Percentiles rank a stretch among this genome's conserved stretches.
phyloP scores from a whole-genome alignment of 1,284 basidiomycete genomes.

The Cystobasidium sp. region DNA sequence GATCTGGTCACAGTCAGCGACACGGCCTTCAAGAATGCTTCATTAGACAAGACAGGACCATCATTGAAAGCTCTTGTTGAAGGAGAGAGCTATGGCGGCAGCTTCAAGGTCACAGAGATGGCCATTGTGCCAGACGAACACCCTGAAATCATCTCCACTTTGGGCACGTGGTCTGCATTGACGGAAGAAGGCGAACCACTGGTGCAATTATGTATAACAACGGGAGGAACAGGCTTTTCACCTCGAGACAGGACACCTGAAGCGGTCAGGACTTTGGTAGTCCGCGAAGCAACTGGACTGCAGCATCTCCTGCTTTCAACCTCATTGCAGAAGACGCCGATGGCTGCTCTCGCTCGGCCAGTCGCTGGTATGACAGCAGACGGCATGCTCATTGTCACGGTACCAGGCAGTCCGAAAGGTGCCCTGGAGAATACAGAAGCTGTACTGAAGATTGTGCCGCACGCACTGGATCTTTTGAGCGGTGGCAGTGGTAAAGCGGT shows the following conservation, averaged over 20 bases:
- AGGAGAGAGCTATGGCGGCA: slow-evolving; percentile 4
- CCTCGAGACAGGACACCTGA: slow-evolving; percentile 36
- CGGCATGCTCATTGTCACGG: slow-evolving; percentile 72
- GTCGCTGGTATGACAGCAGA: slow-evolving; percentile 70
- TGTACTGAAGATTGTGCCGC: slow-evolving; percentile 65
- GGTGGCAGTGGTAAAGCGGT: slow-evolving; percentile 70
- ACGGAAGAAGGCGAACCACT: slow-evolving; percentile 47
- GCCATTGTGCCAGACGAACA: slow-evolving; percentile 69
- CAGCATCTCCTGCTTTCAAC: slow-evolving; percentile 72
- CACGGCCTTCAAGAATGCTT: slow-evolving; percentile 44
- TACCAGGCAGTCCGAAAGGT: slow-evolving; percentile 83
- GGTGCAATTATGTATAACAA: slow-evolving; percentile 67
- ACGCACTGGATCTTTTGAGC: slow-evolving; percentile 71
- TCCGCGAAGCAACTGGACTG: slow-evolving; percentile 75
- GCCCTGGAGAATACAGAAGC: slow-evolving; percentile 75
- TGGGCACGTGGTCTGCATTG: slow-evolving; percentile 62
- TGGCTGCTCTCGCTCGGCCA: slow-evolving; percentile 79
- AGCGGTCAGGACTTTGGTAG: slow-evolving; percentile 69
- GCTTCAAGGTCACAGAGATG: slow-evolving; percentile 47
- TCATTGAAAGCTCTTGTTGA: slow-evolving; percentile 62
- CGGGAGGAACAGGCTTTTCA: slow-evolving; percentile 85
- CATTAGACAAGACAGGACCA: slow-evolving; percentile 48
- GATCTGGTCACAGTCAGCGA: slow-evolving; percentile 47
- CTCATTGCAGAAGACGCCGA: slow-evolving; percentile 73
- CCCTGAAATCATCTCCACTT: slow-evolving; percentile 61